Evolutionary conservation across 2,329 filamentous ascomycete species (phyloP).

Genomic region (Arthrobotrys pseudoclavata): DNA sequence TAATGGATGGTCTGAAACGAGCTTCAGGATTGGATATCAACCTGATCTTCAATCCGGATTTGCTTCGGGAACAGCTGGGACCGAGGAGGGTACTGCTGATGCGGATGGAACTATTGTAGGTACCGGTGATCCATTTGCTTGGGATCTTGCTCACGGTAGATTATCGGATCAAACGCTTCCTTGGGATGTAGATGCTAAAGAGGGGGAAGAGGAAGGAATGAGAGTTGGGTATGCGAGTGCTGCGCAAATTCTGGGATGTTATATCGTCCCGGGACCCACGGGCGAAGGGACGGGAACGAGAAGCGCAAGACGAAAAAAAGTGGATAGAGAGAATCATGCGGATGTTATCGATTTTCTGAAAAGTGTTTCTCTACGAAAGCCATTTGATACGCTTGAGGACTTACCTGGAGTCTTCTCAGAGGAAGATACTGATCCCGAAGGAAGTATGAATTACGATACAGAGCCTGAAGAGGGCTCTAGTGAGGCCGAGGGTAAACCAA

Average conservation of each 20-base stretch:
- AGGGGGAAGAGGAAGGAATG: background rate
- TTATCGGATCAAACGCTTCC: conserved; percentile 14
- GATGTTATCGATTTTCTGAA: background rate
- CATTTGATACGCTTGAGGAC: background rate
- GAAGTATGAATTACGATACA: no score
- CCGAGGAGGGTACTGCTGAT: conserved; percentile 1
- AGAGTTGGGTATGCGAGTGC: conserved; percentile 11
- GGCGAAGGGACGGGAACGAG: background rate
- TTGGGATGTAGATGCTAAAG: background rate
- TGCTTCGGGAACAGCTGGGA: conserved; percentile 20
- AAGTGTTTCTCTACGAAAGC: background rate
- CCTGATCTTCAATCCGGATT: background rate
- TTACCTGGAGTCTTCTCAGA: background rate
- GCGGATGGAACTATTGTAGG: conserved; percentile 14
- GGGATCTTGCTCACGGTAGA: conserved; percentile 30
- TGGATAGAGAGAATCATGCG: background rate
- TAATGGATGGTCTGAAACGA: conserved; percentile 18
- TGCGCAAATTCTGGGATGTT: background rate
- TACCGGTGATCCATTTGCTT: conserved; percentile 32
- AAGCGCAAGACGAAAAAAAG: no score
- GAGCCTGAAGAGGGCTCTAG: background rate
- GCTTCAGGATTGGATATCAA: conserved; percentile 27
- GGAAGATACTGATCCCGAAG: background rate
- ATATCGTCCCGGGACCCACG: background rate
- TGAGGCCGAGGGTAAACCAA: background rate